phyloP scores from a whole-genome alignment of 257 asterid species.

The Nicotiana benthamiana region DNA sequence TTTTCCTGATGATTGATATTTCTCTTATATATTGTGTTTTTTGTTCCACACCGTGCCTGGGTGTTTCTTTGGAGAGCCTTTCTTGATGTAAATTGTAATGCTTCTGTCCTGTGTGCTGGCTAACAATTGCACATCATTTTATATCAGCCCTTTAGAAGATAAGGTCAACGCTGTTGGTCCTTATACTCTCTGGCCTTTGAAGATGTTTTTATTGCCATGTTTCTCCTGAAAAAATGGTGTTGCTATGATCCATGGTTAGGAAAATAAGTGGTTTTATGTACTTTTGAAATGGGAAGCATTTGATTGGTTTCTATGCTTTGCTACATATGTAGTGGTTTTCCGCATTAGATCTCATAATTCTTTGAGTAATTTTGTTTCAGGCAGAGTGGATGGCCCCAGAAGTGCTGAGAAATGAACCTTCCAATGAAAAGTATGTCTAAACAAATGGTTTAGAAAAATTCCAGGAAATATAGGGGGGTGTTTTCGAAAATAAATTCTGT shows the following conservation, averaged over 20 bases:
- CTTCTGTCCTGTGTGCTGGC: constrained; percentile 22
- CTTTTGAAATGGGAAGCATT: neutral
- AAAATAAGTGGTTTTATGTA: neutral
- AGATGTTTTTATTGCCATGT: constrained; percentile 46
- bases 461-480: neutral
- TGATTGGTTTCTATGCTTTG: neutral
- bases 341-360: neutral
- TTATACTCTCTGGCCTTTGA: constrained; percentile 47
- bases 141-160: constrained; percentile 48
- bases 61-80: constrained; percentile 14
- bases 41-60: constrained; percentile 2
- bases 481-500: neutral
- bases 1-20: neutral
- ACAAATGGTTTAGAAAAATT: no score
- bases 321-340: neutral
- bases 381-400: constrained; percentile 99
- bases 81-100: constrained; percentile 17
- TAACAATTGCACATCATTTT: constrained; percentile 28
- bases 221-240: constrained; percentile 43
- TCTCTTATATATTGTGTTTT: neutral
- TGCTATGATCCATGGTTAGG: constrained; percentile 34
- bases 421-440: constrained; percentile 75
- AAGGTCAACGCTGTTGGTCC: constrained; percentile 44
- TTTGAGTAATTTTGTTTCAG: constrained; percentile 27
- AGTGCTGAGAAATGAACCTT: constrained; percentile 96